Percentiles rank a stretch among this genome's conserved stretches.
Conservation (phyloP, 192 early-diverging fungal genomes). For the Gaertneriomyces sp. region DNA sequence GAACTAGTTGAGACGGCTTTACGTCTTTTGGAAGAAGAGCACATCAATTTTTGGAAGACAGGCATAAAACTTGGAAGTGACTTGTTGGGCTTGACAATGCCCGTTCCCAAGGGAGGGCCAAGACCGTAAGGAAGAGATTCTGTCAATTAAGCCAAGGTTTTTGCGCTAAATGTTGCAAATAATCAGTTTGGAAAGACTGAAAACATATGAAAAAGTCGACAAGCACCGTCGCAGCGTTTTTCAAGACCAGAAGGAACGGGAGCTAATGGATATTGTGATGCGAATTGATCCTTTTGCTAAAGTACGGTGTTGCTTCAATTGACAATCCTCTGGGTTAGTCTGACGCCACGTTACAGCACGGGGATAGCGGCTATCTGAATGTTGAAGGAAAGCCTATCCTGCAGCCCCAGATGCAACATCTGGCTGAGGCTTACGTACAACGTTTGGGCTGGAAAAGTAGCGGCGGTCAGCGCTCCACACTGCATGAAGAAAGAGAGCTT, state of each 20-base stretch:
- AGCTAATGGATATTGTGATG: constrained; percentile 33
- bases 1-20: constrained; percentile 50
- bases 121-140: constrained; percentile 34
- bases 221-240: constrained; percentile 1
- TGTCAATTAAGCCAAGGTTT: background rate
- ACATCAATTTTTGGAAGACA: constrained; percentile 51
- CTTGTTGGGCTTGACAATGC: constrained; percentile 47
- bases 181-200: constrained; percentile 1
- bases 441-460: background rate
- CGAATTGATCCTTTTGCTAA: constrained; percentile 41
- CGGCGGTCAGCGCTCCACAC: background rate
- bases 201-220: background rate
- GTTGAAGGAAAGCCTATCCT: constrained; percentile 29
- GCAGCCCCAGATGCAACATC: constrained; percentile 10
- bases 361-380: constrained; percentile 37
- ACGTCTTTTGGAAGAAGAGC: constrained; percentile 39
- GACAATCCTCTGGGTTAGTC: background rate
- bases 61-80: constrained; percentile 51
- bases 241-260: constrained; percentile 23
- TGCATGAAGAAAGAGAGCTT: background rate
- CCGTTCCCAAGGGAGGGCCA: constrained; percentile 43
- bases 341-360: constrained; percentile 18
- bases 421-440: constrained; percentile 21
- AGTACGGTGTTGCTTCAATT: background rate
- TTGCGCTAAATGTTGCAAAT: background rate